These are phyloP conservation scores for Citrullus colocynthis DNA, from an alignment of 306 rosid genomes.

Conservation along the genomic window DNA sequence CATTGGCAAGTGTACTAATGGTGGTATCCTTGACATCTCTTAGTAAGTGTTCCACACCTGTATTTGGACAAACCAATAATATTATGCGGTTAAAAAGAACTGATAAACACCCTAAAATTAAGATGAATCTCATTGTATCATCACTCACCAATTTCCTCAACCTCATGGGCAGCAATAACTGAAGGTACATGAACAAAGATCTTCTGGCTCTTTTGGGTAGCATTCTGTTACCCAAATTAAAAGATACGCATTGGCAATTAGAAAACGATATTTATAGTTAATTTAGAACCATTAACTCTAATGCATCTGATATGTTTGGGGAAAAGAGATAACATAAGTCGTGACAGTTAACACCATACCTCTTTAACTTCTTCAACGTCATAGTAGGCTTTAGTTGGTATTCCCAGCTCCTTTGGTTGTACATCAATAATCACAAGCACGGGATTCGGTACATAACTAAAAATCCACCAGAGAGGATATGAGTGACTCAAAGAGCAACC, in stretches of 20 bases:
- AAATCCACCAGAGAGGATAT: background rate
- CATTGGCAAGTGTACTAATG: constrained; percentile 79
- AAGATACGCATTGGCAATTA: background rate
- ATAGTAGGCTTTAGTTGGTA: constrained; percentile 92
- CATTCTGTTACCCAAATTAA: constrained; percentile 41
- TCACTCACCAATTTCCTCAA: constrained; percentile 72
- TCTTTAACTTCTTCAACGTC: constrained; percentile 87
- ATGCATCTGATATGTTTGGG: background rate
- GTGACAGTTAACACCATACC: constrained; percentile 15
- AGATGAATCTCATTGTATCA: constrained; percentile 6
- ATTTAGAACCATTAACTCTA: background rate
- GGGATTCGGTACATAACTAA: constrained; percentile 74
- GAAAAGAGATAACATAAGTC: background rate
- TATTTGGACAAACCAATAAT: constrained; percentile 14
- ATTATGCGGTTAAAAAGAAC: background rate
- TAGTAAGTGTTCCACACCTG: constrained; percentile 85
- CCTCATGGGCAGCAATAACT: constrained; percentile 87
- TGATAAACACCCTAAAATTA: background rate
- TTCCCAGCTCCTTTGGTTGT: constrained; percentile 84
- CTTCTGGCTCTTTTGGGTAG: constrained; percentile 87
- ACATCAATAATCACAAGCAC: constrained; percentile 84
- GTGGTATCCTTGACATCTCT: constrained; percentile 73
- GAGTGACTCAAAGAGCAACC: background rate
- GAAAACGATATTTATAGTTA: background rate
- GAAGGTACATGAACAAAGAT: constrained; percentile 77